Evolutionary conservation across 257 asterid species (phyloP), one percentile per base, ranked within the genome.

Genomic region (Schizonepeta tenuifolia): DNA sequence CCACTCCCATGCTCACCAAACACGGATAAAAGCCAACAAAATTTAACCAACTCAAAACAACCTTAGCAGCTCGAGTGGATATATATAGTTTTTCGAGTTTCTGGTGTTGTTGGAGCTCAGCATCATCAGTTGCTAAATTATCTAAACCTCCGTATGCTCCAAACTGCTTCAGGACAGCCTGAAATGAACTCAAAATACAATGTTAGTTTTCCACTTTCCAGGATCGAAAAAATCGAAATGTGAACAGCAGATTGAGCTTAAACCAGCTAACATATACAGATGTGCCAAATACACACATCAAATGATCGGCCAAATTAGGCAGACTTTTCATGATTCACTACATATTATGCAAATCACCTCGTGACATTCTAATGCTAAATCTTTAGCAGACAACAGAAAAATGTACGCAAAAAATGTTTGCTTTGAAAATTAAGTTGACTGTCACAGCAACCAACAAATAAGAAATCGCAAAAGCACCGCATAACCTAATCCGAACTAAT

Each of bases 151-250:
- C 98, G 81, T 87, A 91, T 67, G 78, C 97, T 33, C 96, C 96
- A 77, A 95, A 92, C 83, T 92, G 97, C 92, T 95, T 95, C 81
- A 95, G 78, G 62, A 95, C 97, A 66, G 98, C 98, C 99, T 95
- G 86, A 62, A 62, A 50, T 26, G 21, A 71, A 64, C 51, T n/a
- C 56, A 74, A 24, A 40, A 35, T n/a, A 38, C 21, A 15, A 38
- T 26, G 49, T 40, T 47, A 40, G 9, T 5, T 65, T 36, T 70
- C 50, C 62, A 40, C 67, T 26, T 47, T 65, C 28, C 61, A 70
- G 49, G 26, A 61, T 65, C 28, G 14, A 15, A 44, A 51, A 20
- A 31, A 20, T 17, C 17, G 26, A 60, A 18, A 14, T 21, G 55
- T 1, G 15, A 12, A 49, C 1, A 38, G 38, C 35, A 71, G 9